A percentile compares a stretch with the other conserved stretches of the same genome.
phyloP scores from a whole-genome alignment of 257 asterid genomes.

The Scutellaria minor region DNA sequence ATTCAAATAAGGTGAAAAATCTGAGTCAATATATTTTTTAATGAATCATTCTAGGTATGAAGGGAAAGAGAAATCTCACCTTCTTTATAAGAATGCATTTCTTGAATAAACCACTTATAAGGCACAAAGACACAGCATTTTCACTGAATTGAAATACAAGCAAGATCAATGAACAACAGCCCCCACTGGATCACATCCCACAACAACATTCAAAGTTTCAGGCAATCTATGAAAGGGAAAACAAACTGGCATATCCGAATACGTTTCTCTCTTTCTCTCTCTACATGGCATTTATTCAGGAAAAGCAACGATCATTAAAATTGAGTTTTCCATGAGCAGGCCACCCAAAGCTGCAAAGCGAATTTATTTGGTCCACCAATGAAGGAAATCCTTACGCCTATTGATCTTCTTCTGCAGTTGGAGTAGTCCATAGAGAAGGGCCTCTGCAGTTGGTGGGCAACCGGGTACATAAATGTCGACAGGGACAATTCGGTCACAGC shows the following conservation, averaged over 20 bases:
- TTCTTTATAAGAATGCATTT: slow-evolving; percentile 14
- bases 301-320: slow-evolving; percentile 21
- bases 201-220: slow-evolving; percentile 19
- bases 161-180: slow-evolving; percentile 15
- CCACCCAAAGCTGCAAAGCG: not conserved
- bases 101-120: slow-evolving; percentile 21
- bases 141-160: slow-evolving; percentile 14
- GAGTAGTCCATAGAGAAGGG: slow-evolving; percentile 89
- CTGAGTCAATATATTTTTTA: not conserved
- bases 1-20: not conserved
- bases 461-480: slow-evolving; percentile 96
- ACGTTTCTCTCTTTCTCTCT: not conserved
- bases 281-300: slow-evolving; percentile 26
- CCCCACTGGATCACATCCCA: slow-evolving; percentile 20
- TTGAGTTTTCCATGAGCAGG: slow-evolving; percentile 45
- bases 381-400: slow-evolving; percentile 94
- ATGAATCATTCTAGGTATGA: not conserved
- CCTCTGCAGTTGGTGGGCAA: slow-evolving; percentile 97
- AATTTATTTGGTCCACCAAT: slow-evolving; percentile 88
- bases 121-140: slow-evolving; percentile 9
- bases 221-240: slow-evolving; percentile 1
- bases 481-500: slow-evolving; percentile 94
- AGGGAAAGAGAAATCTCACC: not conserved
- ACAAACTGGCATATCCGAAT: slow-evolving; percentile 1
- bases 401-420: slow-evolving; percentile 96